Evolutionary conservation across 495 filamentous ascomycete species (phyloP), one percentile per base, ranked within the genome.

Genomic region (Haplographium delicatum): DNA sequence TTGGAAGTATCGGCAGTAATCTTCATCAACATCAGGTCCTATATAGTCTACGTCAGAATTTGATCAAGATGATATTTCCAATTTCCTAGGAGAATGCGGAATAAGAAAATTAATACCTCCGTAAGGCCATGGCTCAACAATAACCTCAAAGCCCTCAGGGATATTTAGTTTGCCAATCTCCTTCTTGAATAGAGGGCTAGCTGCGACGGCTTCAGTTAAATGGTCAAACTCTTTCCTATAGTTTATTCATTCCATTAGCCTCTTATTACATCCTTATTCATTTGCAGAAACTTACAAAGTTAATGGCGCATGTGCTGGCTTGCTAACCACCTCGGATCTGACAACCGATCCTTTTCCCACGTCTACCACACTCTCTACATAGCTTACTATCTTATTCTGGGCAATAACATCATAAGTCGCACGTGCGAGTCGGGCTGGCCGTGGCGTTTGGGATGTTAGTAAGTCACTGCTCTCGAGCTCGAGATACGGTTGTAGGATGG

Each of bases 101-200:
- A 79, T 8, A 83, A 83, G 60, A 85, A 86, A 4, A 81, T 82
- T 81, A 82, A 86, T 16, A 81, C 83, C 68, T 85, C 83, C 59
- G 85, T 84, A 46, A 4, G 57, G 40, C 57, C 57, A 59, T 11
- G 57, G 51, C 26, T 59, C 57, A 18, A 54, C 47, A 10, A 83
- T 72, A 28, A 86, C 68, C 47, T 73, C 71, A 43, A 84, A 81
- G 33, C 79, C 76, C 27, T 79, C 70, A 5, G 85, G 85, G 4
- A 89, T 64, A 18, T 72, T 65, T 51, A 88, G 78, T 34, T 83
- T 77, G 15, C 20, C 28, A 16, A 59, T 50, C 23, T 10, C 51
- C 6, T 30, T 40, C 28, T 59, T 44, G 60, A 86, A 88, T 40
- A 82, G 57, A 0, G 74, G 69, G 2, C 81, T 84, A 15, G 66